Evolutionary conservation across 345 rosid species (phyloP), one percentile per base, ranked within the genome.

Genomic region (Camelina laxa): DNA sequence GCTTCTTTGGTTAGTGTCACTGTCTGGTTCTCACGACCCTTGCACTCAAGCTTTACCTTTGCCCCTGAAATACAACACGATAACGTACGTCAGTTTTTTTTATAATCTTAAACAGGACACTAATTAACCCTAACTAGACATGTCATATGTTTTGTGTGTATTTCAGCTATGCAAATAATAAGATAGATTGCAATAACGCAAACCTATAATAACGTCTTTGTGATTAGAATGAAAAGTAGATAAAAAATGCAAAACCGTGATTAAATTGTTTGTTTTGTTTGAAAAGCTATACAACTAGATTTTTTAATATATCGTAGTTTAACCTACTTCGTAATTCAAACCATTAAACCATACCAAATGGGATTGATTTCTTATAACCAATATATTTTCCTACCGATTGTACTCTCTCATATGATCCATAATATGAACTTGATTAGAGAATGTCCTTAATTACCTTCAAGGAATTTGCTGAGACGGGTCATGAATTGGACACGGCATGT

Each of bases 401-500:
- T 36, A 36, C 36, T 48, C 36, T 48, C 60, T 70, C 38, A 49
- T 33, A 49, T 3, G 42, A 45, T 31, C 16, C 7, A 14, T 10
- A 6, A 1, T 3, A 24, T 72, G 41, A 3, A 63, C 6, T 13
- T 63, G 50, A 9, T 36, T 47, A 58, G 53, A 67, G 63, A 68
- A 60, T 6, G 35, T 24, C 4, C 3, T 21, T 31, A 61, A 27
- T 47, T 75, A 84, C 91, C 89, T 72, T 45, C 45, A 44, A 85
- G 75, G 83, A 69, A 73, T 30, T 80, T 47, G 79, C 84, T 84
- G 69, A 88, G 10, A 11, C 77, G 69, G 73, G 93, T 88, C 5
- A 79, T 13, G 82, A 90, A 90, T 65, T 86, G 87, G 74, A 80
- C 71, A 19, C 88, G 88, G 76, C 93, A 90, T 53, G 84, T 85